These are phyloP conservation scores for Cyberlindnera mrakii DNA, from an alignment of 805 yeast species.

Conservation along the genomic window DNA sequence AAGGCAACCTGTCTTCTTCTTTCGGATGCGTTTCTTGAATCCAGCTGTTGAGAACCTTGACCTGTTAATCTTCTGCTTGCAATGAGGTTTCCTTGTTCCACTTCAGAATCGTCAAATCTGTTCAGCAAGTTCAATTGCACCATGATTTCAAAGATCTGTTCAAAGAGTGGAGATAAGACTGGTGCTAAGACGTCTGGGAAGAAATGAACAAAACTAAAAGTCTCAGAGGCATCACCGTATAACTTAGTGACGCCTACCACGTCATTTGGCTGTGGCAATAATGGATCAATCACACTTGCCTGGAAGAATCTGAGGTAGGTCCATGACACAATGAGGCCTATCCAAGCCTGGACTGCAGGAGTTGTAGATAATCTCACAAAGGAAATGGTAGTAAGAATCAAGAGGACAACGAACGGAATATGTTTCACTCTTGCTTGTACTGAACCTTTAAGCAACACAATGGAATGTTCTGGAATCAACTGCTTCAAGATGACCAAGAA, in stretches of 20 bases:
- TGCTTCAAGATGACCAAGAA: constrained; percentile 62
- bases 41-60: constrained; percentile 13
- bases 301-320: constrained; percentile 75
- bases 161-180: constrained; percentile 44
- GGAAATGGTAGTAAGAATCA: constrained; percentile 25
- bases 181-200: constrained; percentile 66
- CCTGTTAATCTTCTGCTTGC: constrained; percentile 50
- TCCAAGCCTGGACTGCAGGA: constrained; percentile 51
- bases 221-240: constrained; percentile 85
- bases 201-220: constrained; percentile 75
- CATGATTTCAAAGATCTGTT: constrained; percentile 33
- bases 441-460: constrained; percentile 40
- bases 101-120: constrained; percentile 61
- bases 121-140: constrained; percentile 42
- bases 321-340: constrained; percentile 67
- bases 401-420: constrained; percentile 44
- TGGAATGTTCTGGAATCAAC: constrained; percentile 54
- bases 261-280: constrained; percentile 38
- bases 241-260: constrained; percentile 30
- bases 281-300: constrained; percentile 44
- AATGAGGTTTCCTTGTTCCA: constrained; percentile 69
- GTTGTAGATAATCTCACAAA: constrained; percentile 29
- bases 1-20: constrained; percentile 74
- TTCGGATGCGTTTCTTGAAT: constrained; percentile 54
- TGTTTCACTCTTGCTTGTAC: constrained; percentile 54